Base-by-base conservation (phyloP, 2,329 filamentous ascomycete genomes). In the Apiospora pterosperma region DNA sequence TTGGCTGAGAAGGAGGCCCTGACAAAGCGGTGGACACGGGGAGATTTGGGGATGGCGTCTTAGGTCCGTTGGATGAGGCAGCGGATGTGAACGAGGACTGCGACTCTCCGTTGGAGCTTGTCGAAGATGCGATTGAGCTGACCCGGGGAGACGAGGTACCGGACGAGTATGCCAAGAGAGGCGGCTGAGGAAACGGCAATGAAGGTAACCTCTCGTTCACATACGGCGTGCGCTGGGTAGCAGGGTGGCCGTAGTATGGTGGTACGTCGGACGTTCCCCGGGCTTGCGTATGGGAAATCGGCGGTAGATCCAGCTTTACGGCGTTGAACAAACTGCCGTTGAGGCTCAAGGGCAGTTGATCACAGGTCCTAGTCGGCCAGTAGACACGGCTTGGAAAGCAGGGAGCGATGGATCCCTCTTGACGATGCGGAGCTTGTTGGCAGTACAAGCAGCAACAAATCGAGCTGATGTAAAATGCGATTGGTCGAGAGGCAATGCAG, bases 221-320 rank as follows among this genome's bases (percentile, higher is more conserved):
- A 83, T 91, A 91, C 79, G 88, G 81, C 76, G 88, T 79, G 67
- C 87, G 86, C 77, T 90, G 86, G 70, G 82, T 78, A 76, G 87
- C 85, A 80, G 90, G 85, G 76, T 85, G 82, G 80, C 88, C 89
- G 81, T 90, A 91, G 81, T 88, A 92, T 78, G 84, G 76, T 69
- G 80, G 78, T 74, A 85, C 84, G 80, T 94, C 90, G 80, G 86
- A 85, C 76, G 85, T 85, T 83, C 90, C 90, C 88, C 91, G 90
- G 86, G 89, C 88, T 81, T 92, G 90, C 83, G 92, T 88, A 84
- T 92, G 89, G 76, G 91, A 91, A 77, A 93, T 91, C 82, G 92
- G 92, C 82, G 92, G 91, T 80, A 94, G 89, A 92, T 94, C 92
- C 92, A 96, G 92, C 85, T 94, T 96, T 90, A 88, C 92, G 92